Base-by-base conservation (phyloP, 208 protist genomes). In the Leishmania tarentolae region DNA sequence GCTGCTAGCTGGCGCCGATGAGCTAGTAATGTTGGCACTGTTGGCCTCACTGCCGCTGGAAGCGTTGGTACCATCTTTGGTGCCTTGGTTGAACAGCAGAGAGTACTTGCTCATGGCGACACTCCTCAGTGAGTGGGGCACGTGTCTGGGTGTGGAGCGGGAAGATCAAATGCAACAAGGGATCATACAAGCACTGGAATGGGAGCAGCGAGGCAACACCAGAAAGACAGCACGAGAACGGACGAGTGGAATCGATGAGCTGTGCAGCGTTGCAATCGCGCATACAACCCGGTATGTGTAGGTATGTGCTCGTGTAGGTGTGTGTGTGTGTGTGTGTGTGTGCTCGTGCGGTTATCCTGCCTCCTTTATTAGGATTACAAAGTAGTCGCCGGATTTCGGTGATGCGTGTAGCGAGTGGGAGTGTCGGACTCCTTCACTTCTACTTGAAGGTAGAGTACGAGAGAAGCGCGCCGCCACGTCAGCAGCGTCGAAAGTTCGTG, bases 61-160 rank as follows among this genome's bases (percentile, higher is more conserved):
- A 47, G 71, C 35, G 28, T 75, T 47, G 31, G 47, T 47, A 61
- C 50, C 71, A 59, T 37, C 50, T n/a, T n/a, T 28, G 1, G 42
- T 71, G 21, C 73, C n/a, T 42, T 73, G 66, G 37, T 81, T 56
- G 46, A 93, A 84, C 35, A 93, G 46, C 70, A 81, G 69, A n/a
- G 82, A 78, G 80, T 93, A 93, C 83, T 93, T 93, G 59, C 87
- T 88, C 70, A 85, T 84, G 80, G 75, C 82, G 11, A 40, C 15
- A 7, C 37, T 17, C 40, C 3, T 5, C 56, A 70, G 68, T 42
- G 40, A n/a, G 42, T 52, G 42, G 24, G 42, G 28, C 21, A 4
- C 21, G 21, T n/a, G 68, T 42, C 42, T 72, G 42, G n/a, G 68
- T 21, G 68, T 15, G 8, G 13, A 72, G 1, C 37, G 21, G 50